Evolutionary conservation across 2,329 filamentous ascomycete genomes (phyloP).

Genomic region (Dactylonectria estremocensis): DNA sequence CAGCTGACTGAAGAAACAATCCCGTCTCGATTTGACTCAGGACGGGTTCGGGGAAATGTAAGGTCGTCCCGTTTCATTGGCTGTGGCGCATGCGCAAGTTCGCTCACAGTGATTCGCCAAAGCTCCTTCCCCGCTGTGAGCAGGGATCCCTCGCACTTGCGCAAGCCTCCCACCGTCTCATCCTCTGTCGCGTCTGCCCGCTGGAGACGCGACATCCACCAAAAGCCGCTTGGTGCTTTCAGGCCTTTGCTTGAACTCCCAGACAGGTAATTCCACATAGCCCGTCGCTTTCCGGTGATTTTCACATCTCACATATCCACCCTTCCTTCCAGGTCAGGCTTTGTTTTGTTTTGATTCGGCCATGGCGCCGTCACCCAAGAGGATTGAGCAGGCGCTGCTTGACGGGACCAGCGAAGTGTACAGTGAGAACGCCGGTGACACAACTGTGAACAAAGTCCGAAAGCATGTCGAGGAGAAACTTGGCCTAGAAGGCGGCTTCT

Average conservation of each 20-base stretch:
- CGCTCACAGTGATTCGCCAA: conserved; percentile 37
- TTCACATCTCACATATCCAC: background rate
- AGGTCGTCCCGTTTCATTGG: conserved; percentile 18
- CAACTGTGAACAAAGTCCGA: conserved; percentile 72
- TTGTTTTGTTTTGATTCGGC: background rate
- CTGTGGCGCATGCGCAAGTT: background rate
- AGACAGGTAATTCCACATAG: conserved; percentile 7
- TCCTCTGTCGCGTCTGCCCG: conserved; percentile 25
- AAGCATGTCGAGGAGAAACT: conserved; percentile 66
- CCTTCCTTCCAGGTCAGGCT: background rate
- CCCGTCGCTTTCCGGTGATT: background rate
- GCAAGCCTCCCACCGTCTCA: conserved; percentile 27
- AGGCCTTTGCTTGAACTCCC: background rate
- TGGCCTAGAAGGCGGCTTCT: conserved; percentile 66
- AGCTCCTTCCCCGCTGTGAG: conserved; percentile 37
- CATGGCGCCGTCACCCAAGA: conserved; percentile 60
- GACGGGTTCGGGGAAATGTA: background rate
- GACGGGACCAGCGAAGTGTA: conserved; percentile 65
- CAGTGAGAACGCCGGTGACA: conserved; percentile 59
- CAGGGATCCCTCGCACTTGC: conserved; percentile 27
- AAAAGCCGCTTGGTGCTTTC: conserved; percentile 6
- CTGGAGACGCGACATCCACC: conserved; percentile 30
- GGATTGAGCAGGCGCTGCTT: conserved; percentile 63
- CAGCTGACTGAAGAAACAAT: background rate
- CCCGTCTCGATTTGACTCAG: background rate